Evolutionary conservation across 495 filamentous ascomycete species (phyloP).

Genomic region (Aspergillus panamensis): DNA sequence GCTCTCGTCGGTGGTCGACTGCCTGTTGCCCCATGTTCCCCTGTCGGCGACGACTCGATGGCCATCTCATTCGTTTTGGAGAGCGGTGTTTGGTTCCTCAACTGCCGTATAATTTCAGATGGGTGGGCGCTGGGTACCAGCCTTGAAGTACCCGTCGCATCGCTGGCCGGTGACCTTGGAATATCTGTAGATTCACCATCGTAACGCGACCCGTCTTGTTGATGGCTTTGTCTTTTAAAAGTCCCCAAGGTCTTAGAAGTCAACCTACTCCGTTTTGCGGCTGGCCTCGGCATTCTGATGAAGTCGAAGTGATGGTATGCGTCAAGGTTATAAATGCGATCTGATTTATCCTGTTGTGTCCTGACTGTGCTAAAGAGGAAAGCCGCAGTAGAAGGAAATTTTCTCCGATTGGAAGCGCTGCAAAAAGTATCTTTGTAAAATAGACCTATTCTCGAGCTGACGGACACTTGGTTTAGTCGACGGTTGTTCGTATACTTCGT

Average conservation of each 20-base stretch:
- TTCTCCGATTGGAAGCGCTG: too few species aligned
- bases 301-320: neutral
- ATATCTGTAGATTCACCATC: constrained; percentile 3
- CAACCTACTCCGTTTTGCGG: constrained; percentile 38
- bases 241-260: constrained; percentile 16
- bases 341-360: neutral
- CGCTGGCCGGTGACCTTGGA: constrained; percentile 9
- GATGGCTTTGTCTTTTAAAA: constrained; percentile 2
- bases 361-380: too few species aligned
- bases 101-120: constrained; percentile 24
- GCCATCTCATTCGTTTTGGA: constrained; percentile 34
- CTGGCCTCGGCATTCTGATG: constrained; percentile 41
- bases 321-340: neutral
- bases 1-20: constrained; percentile 44
- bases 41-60: constrained; percentile 40
- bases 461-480: too few species aligned
- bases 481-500: too few species aligned
- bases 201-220: neutral
- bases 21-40: constrained; percentile 33
- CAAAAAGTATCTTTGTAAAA: too few species aligned
- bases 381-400: too few species aligned
- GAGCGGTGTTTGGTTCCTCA: constrained; percentile 37
- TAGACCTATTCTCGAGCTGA: too few species aligned
- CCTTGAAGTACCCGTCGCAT: constrained; percentile 9
- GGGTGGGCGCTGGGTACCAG: constrained; percentile 8